Evolutionary conservation across 1,139 yeast genomes (phyloP), one percentile per base, ranked within the genome.

Genomic region (Lodderomyces oxycetoniae): DNA sequence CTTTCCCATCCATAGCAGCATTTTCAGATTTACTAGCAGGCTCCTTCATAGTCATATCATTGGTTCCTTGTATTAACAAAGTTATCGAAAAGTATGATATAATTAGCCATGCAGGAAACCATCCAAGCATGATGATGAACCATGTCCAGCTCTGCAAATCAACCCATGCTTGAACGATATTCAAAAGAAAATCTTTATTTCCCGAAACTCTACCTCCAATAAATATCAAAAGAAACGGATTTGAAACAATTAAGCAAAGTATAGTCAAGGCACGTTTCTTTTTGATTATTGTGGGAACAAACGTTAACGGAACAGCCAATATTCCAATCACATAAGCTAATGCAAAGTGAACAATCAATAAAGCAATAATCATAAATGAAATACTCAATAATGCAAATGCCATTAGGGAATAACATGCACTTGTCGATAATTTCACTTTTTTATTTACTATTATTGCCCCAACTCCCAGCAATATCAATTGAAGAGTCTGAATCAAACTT

Each of bases 71-170:
- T 11, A 24, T 7, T 7, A 24, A 10, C 6, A 24, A 14, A 11
- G n/a, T 6, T 11, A 24, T 10, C 14, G 36, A 53, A 32, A 58
- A 50, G 17, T 58, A 34, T 1, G 75, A 67, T 13, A 75, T 62
- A 16, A 73, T 57, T 2, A 77, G 37, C 97, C 97, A 89, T 2
- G 79, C 71, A 1, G 96, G 94, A 32, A 80, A 60, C 95, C 96
- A 88, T 0, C 88, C 82, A 27, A 82, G 63, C 32, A 78, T 66
- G 4, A 88, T 57, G 14, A 86, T 74, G 39, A 75, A 72, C 94
- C 95, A 87, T 0, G 95, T 85, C 93, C 95, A 87, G 42, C 85
- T 80, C 43, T 82, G 85, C 37, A 85, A 61, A 25, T 79, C 77
- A 23, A 64, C 53, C 84, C 91, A 85, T 2, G 88, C 77, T 17